These are phyloP conservation scores for Annulohypoxylon stygium DNA, from an alignment of 495 filamentous ascomycete genomes.

Conservation along the genomic window DNA sequence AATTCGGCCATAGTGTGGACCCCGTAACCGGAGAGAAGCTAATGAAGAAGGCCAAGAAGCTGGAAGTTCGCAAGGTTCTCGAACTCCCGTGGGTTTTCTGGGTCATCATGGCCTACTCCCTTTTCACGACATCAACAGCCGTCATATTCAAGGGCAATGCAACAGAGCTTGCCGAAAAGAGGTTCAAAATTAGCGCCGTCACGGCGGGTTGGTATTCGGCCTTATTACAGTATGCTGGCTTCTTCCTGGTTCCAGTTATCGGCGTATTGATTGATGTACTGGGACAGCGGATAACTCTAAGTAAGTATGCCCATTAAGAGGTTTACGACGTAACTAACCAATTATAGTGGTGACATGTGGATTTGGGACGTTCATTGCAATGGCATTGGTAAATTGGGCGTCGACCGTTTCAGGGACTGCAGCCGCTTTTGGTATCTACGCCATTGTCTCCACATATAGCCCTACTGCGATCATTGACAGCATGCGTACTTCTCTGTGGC, in stretches of 20 bases:
- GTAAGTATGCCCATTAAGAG: neutral
- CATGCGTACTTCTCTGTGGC: neutral
- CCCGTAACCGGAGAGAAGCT: neutral
- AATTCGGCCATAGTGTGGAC: neutral
- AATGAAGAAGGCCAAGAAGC: neutral
- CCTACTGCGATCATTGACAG: constrained; percentile 1
- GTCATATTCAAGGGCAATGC: neutral
- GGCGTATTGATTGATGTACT: neutral
- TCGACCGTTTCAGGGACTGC: neutral
- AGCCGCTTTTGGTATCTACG: constrained; percentile 1
- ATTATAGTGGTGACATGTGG: neutral
- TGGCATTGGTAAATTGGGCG: neutral
- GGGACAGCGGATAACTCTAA: constrained; percentile 4
- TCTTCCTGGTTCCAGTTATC: neutral
- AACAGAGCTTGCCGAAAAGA: neutral
- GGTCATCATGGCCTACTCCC: neutral
- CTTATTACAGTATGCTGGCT: neutral
- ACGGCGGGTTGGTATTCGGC: constrained; percentile 7
- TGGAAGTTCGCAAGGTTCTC: neutral
- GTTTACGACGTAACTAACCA: neutral
- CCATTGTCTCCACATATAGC: neutral
- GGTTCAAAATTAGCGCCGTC: neutral
- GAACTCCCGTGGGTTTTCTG: neutral
- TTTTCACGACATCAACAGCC: neutral
- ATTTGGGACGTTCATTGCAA: neutral